These are phyloP conservation scores for Puya raimondii DNA, from an alignment of 176 grass and related monocot genomes.

Conservation along the genomic window DNA sequence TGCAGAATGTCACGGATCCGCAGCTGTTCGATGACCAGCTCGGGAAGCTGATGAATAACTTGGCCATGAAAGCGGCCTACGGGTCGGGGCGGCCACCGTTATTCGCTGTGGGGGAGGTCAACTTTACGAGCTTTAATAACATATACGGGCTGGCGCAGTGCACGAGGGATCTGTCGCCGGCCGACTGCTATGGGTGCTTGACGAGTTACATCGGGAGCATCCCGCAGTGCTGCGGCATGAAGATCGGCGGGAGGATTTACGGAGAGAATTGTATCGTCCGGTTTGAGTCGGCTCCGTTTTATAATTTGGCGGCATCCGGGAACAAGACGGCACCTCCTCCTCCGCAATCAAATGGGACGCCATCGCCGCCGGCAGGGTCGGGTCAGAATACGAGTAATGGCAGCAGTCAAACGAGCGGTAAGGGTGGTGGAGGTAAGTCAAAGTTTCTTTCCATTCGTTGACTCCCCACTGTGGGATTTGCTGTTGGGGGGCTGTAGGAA, in stretches of 20 bases:
- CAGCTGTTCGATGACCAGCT: constrained; percentile 6
- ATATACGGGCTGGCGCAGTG: constrained; percentile 48
- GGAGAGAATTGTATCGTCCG: constrained; percentile 23
- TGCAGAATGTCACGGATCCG: background rate
- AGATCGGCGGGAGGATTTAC: background rate
- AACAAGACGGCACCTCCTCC: too few relatives aligned
- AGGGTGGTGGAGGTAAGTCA: too few relatives aligned
- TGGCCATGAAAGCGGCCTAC: constrained; percentile 1
- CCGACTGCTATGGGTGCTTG: constrained; percentile 40
- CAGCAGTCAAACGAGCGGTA: too few relatives aligned
- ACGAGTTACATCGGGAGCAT: background rate
- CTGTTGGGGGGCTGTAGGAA: too few relatives aligned
- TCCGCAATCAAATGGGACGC: too few relatives aligned
- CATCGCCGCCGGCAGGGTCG: too few relatives aligned
- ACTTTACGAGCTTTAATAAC: background rate
- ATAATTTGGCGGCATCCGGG: too few relatives aligned
- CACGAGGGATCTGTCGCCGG: constrained; percentile 33
- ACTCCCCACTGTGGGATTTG: too few relatives aligned
- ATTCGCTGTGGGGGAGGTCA: constrained; percentile 21
- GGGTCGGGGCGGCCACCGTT: background rate
- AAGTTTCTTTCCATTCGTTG: too few relatives aligned
- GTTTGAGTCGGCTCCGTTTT: constrained; percentile 23
- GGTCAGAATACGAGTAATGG: too few relatives aligned
- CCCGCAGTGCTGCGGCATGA: background rate
- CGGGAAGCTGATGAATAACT: constrained; percentile 16